Evolutionary conservation across 768 basidiomycete genomes (phyloP).

Genomic region (Podaxis sp.): DNA sequence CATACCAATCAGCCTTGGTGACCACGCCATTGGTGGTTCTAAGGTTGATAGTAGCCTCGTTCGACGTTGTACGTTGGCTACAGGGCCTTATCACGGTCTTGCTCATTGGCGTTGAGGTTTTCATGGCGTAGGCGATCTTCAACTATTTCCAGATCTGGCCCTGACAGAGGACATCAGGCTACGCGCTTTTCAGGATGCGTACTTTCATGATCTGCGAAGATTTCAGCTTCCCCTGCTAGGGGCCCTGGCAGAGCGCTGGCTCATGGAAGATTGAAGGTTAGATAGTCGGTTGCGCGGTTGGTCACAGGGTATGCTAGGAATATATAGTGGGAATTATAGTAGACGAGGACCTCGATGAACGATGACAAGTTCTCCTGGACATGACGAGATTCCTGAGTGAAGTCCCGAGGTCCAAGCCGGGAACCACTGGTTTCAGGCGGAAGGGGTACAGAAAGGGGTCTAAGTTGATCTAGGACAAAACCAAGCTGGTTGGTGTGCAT

Average conservation of each 20-base stretch:
- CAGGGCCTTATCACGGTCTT: too few species aligned
- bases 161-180: not conserved
- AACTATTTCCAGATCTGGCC: not conserved
- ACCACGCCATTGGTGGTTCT: conserved; percentile 60
- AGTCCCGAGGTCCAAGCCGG: too few species aligned
- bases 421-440: too few species aligned
- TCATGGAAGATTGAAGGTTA: not conserved
- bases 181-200: conserved; percentile 1
- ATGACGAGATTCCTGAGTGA: too few species aligned
- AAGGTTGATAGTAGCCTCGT: conserved; percentile 51
- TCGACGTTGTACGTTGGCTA: conserved; percentile 32
- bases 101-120: conserved; percentile 16
- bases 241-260: not conserved
- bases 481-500: not conserved
- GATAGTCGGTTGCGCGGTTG: too few species aligned
- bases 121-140: not conserved
- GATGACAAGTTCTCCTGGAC: too few species aligned
- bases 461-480: not conserved
- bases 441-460: too few species aligned
- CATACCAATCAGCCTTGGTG: conserved; percentile 76
- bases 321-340: too few species aligned
- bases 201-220: not conserved
- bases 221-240: not conserved
- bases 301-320: too few species aligned
- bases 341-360: too few species aligned